phyloP scores from a whole-genome alignment of 306 rosid species.

The Arachis stenosperma region DNA sequence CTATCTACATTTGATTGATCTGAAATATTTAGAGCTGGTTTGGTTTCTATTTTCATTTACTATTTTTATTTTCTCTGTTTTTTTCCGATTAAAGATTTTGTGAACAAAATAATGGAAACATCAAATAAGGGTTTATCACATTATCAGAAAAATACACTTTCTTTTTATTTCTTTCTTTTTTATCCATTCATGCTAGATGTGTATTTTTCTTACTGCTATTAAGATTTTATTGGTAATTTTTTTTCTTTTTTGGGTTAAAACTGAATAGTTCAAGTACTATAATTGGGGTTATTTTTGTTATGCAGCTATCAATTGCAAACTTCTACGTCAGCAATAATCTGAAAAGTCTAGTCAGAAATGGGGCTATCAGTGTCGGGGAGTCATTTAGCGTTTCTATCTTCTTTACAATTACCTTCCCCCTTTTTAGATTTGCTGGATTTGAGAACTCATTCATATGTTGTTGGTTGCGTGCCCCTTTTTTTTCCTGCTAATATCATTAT shows the following conservation, averaged over 20 bases:
- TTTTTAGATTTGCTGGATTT: neutral
- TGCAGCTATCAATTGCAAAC: slow-evolving; percentile 14
- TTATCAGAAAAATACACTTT: no score
- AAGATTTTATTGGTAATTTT: neutral
- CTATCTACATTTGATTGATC: slow-evolving; percentile 10
- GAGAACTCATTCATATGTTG: slow-evolving; percentile 2
- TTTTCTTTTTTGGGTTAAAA: neutral
- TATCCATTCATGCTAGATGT: neutral
- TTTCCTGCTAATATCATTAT: slow-evolving; percentile 1
- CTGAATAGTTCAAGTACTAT: slow-evolving; percentile 11
- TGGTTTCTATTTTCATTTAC: no score
- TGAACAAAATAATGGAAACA: no score
- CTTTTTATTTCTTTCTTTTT: no score
- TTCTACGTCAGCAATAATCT: slow-evolving; percentile 15
- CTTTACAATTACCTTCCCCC: neutral
- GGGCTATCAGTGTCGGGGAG: slow-evolving; percentile 1
- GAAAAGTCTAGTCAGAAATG: slow-evolving; percentile 17
- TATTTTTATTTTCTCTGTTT: no score
- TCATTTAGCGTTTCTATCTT: slow-evolving; percentile 11
- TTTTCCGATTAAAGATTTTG: no score
- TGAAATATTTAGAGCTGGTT: neutral
- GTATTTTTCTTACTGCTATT: neutral
- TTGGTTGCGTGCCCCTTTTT: neutral
- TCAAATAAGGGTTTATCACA: no score
- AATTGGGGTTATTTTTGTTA: slow-evolving; percentile 8